Base-by-base conservation (phyloP, 2,329 filamentous ascomycete species). In the Sclerotinia sclerotiorum region DNA sequence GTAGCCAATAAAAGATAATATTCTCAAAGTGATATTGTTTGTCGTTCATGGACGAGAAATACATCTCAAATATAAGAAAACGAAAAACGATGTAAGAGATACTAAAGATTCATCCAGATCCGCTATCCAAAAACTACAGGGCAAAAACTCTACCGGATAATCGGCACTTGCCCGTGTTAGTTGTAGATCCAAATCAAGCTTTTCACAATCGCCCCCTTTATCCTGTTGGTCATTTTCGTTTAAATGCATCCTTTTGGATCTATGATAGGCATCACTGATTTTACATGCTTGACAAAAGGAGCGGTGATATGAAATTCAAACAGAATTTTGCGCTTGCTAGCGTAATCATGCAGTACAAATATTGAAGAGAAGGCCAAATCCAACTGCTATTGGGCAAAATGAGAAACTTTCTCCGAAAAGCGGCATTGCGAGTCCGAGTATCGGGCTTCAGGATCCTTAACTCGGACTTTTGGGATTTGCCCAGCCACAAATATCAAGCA, bases 371-470 rank as follows among this genome's bases (percentile, higher is more conserved):
- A 10, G 17, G 11, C 29, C 55, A 54, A 3, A 49, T 67, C 32
- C 17, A n/a, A 67, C 17, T 39, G 24, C n/a, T 13, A 11, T 39
- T 64, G 10, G 10, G 55, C 21, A 42, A 15, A 42, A 39, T 39
- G 2, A 21, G 10, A 35, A 35, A 21, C 8, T n/a, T 35, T 19
- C 44, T 52, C 55, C 56, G 46, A 61, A 51, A 24, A 51, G 48
- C 65, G 65, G 44, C 24, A 3, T 44, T 67, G 32, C 55, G 46
- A 67, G 19, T 67, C 55, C 65, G 55, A 62, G 3, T 62, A 61
- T 67, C 65, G 65, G 65, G 65, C 44, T 54, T 46, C 24, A 46
- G 46, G 49, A 52, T 62, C 51, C 44, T 58, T 19, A 17, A 19
- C 27, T 17, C 19, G 15, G n/a, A 57, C 48, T 55, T 32, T 52